Percentiles rank a stretch among this genome's conserved stretches.
Conservation (phyloP, 129 eudicot genomes). For the Escallonia rubra region DNA sequence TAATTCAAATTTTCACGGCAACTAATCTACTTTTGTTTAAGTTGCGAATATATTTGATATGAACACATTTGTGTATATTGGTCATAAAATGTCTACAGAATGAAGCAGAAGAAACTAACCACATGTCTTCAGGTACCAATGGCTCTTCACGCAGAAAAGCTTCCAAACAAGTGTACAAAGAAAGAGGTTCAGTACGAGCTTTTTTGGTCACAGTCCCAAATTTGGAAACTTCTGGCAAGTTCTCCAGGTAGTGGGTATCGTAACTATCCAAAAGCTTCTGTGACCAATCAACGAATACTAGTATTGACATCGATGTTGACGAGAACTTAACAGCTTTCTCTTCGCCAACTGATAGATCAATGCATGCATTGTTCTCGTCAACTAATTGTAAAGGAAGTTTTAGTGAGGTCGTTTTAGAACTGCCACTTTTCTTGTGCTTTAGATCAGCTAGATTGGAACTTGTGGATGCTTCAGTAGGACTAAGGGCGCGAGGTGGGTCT, state of each 20-base stretch:
- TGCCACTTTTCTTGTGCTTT: conserved; percentile 25
- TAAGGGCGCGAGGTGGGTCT: conserved; percentile 23
- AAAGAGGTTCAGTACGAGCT: conserved; percentile 91
- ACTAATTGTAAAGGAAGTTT: conserved; percentile 87
- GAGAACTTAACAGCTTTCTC: conserved; percentile 74
- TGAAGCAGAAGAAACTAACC: conserved; percentile 46
- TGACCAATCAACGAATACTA: conserved; percentile 89
- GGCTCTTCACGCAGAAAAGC: conserved; percentile 98
- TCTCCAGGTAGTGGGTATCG: conserved; percentile 66
- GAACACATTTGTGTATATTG: not conserved
- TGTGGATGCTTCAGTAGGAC: conserved; percentile 17
- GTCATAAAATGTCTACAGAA: not conserved
- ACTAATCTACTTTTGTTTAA: too few species aligned
- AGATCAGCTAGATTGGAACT: conserved; percentile 35
- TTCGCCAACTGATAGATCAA: conserved; percentile 80
- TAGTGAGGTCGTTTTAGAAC: conserved; percentile 19
- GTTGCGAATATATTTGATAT: not conserved
- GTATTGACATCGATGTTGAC: conserved; percentile 65
- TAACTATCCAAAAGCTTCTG: conserved; percentile 71
- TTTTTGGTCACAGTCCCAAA: conserved; percentile 65
- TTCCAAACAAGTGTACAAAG: conserved; percentile 85
- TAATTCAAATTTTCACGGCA: too few species aligned
- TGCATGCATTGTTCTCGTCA: conserved; percentile 81
- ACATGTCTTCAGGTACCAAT: conserved; percentile 98
- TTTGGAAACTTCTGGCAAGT: conserved; percentile 75